Base-by-base conservation (phyloP, 805 yeast genomes). In the Kodamaea kakaduensis region DNA sequence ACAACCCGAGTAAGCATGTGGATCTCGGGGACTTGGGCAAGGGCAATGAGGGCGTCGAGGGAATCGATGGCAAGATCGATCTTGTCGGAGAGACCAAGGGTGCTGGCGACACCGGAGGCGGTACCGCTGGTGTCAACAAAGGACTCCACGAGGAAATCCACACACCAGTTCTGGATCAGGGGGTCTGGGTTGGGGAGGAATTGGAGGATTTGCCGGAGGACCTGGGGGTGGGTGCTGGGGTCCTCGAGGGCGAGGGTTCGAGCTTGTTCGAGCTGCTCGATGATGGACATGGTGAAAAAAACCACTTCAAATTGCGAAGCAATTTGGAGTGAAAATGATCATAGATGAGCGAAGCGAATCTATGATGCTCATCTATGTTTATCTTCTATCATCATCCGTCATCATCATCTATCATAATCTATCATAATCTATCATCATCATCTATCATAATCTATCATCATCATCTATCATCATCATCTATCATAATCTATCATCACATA, bases 21-120 rank as follows among this genome's bases (percentile, higher is more conserved):
- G 19, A 61, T 39, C 38, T 66, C 62, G 25, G 45, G 47, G 14
- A 58, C 51, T 28, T 51, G 49, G 6, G 59, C 41, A 17, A 67
- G 50, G 6, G 39, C 21, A 13, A 53, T 47, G 28, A 68, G 45
- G 3, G 58, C 51, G 24, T 60, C 66, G 26, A 68, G 42, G 9
- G 69, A 43, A 39, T 67, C 71, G 23, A 67, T 56, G 26, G 73
- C 69, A 39, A 67, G 49, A 23, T 67, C 70, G 9, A 58, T 54
- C 41, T 57, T 60, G 16, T 59, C 58, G 45, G 21, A 63, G 45
- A 15, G 48, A 36, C n/a, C 31, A 10, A 33, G 37, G 34, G 25
- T 56, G 25, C 13, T 22, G 9, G 27, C 29, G 13, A 23, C 6
- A 22, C 34, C 34, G 16, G 25, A 24, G 17, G 18, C 20, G 4